Percentiles rank a stretch among this genome's conserved stretches.
Evolutionary conservation across 2,329 filamentous ascomycete species (phyloP).

Genomic region (Penicillium decumbens): DNA sequence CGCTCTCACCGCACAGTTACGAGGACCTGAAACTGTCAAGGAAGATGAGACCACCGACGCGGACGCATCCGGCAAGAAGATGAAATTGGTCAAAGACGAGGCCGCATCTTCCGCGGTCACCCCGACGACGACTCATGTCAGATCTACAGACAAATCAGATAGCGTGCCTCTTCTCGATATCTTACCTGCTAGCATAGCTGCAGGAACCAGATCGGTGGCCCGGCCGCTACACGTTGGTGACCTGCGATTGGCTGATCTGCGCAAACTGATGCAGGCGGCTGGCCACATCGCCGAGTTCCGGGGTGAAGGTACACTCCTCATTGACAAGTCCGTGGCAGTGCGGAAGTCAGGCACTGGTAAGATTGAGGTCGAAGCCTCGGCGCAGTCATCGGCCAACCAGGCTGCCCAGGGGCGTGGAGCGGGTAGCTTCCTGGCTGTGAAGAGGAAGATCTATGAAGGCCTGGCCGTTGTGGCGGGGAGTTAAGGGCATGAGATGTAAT

Average conservation of each 20-base stretch:
- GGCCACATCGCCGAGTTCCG: slow-evolving; percentile 89
- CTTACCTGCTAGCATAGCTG: slow-evolving; percentile 58
- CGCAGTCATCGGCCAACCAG: slow-evolving; percentile 46
- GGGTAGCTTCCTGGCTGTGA: slow-evolving; percentile 78
- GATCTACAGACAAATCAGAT: slow-evolving; percentile 29
- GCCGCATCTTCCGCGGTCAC: slow-evolving; percentile 29
- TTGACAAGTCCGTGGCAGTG: slow-evolving; percentile 84
- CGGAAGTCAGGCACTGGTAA: slow-evolving; percentile 80
- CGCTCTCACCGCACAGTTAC: slow-evolving; percentile 74
- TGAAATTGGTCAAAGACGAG: slow-evolving; percentile 48
- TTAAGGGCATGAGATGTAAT: slow-evolving; percentile 36
- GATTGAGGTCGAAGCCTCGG: slow-evolving; percentile 81
- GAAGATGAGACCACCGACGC: slow-evolving; percentile 36
- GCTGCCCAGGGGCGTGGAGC: slow-evolving; percentile 48
- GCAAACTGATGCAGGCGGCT: slow-evolving; percentile 73
- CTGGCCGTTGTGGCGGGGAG: slow-evolving; percentile 81
- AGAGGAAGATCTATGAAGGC: slow-evolving; percentile 87
- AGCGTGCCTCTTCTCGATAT: slow-evolving; percentile 54
- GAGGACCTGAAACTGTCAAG: slow-evolving; percentile 42
- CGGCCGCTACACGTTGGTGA: slow-evolving; percentile 94
- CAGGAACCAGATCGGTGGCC: slow-evolving; percentile 69
- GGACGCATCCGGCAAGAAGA: slow-evolving; percentile 48
- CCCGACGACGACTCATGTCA: slow-evolving; percentile 17
- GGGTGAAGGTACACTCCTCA: slow-evolving; percentile 84
- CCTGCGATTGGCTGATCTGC: slow-evolving; percentile 78